A percentile compares a stretch with the other conserved stretches of the same genome.
Conservation (phyloP, 2,329 filamentous ascomycete species). For the Colletotrichum sp. region DNA sequence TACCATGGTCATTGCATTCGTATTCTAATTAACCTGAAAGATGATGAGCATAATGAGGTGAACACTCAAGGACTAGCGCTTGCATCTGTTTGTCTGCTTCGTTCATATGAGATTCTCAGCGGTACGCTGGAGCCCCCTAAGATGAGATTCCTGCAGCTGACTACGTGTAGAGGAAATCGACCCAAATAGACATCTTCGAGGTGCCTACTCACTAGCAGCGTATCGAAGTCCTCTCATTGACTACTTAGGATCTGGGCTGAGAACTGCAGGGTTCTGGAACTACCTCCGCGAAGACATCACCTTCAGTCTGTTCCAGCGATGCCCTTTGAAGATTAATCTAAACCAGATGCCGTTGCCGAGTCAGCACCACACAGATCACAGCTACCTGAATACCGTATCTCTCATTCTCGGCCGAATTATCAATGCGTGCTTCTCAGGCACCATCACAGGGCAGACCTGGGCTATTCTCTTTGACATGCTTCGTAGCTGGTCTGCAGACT, state of each 20-base stretch:
- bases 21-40: constrained; percentile 38
- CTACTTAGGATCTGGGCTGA: constrained; percentile 29
- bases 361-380: constrained; percentile 28
- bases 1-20: constrained; percentile 46
- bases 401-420: constrained; percentile 47
- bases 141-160: not conserved
- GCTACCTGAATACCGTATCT: constrained; percentile 44
- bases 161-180: constrained; percentile 36
- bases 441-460: constrained; percentile 23
- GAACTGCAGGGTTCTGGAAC: constrained; percentile 53
- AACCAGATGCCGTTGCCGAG: constrained; percentile 18
- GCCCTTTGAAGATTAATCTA: constrained; percentile 45
- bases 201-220: constrained; percentile 48
- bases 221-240: constrained; percentile 26
- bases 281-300: constrained; percentile 59
- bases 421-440: constrained; percentile 37
- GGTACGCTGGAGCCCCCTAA: constrained; percentile 5
- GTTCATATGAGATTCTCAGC: constrained; percentile 53
- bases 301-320: constrained; percentile 50
- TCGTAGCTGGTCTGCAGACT: constrained; percentile 30
- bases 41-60: constrained; percentile 31
- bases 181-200: constrained; percentile 49
- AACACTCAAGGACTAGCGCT: constrained; percentile 39
- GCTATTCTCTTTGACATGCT: constrained; percentile 25
- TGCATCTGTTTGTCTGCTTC: constrained; percentile 50